Base-by-base conservation (phyloP, 2,329 filamentous ascomycete genomes). In the Xylariaceae sp. region DNA sequence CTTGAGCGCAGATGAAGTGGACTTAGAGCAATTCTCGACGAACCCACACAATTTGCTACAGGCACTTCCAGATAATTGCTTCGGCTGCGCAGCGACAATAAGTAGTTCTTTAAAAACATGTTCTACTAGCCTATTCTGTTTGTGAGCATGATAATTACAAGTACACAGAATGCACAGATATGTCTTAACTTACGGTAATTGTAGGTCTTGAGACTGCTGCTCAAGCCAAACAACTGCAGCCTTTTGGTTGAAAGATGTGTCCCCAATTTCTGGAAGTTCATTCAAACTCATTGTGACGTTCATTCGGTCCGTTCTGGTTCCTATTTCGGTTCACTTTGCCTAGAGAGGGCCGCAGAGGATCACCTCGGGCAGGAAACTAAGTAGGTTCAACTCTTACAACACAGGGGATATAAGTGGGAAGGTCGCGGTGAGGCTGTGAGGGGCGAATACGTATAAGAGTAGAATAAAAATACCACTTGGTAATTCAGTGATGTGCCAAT, bases 11-110 rank as follows among this genome's bases (percentile, higher is more conserved):
- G 72, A 59, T 8, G 78, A 76, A 12, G 67, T 62, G 3, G 85
- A 84, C 62, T 79, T 83, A 61, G 78, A 79, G 49, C 82, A 82
- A 58, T 84, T 80, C 66, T 87, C 84, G 57, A 87, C 78, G 61
- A 87, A 87, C 28, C 84, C 82, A 62, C 84, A 87, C 17, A 88
- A 78, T 67, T 82, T 84, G 60, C 83, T 77, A 56, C 82, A 87
- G 12, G 82, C 79, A 65, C 85, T 81, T 11, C 82, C 83, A 4
- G 82, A 86, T 23, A 78, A 75, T 50, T 81, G 79, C 49, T 80
- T 81, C 11, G 84, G 82, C 65, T 83, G 80, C 8, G 78, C 76
- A 24, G 83, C 82, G 56, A 76, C 75, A 14, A 71, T 65, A 4
- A 86, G 73, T 9, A 86, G 76, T 45, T 74, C 73, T 12, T 77